A percentile compares a stretch with the other conserved stretches of the same genome.
phyloP scores from a whole-genome alignment of 169 alveolate species.

The Cryptosporidium felis region DNA sequence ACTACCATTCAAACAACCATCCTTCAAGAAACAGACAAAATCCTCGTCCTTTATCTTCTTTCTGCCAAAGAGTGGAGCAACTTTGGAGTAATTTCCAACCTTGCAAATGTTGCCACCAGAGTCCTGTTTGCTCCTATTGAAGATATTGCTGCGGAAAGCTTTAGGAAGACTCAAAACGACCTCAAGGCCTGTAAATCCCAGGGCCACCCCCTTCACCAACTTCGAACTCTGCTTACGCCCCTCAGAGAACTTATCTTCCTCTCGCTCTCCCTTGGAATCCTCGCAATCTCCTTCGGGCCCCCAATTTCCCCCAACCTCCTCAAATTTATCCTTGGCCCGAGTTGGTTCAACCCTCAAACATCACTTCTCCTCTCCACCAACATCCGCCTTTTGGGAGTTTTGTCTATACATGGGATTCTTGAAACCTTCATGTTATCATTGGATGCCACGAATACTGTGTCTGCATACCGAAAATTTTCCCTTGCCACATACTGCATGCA shows the following conservation, averaged over 20 bases:
- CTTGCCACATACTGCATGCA: conserved; percentile 3
- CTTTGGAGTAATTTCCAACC: conserved; percentile 42
- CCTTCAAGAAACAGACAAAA: conserved; percentile 46
- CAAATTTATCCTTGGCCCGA: conserved; percentile 1
- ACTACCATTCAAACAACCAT: conserved; percentile 10
- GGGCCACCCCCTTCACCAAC: background rate
- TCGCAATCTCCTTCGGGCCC: conserved; percentile 38
- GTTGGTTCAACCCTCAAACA: conserved; percentile 17
- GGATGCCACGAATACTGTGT: background rate
- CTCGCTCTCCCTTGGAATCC: background rate
- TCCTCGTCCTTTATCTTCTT: conserved; percentile 12
- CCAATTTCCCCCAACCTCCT: conserved; percentile 12
- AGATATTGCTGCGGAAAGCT: conserved; percentile 32
- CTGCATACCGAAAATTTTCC: conserved; percentile 11
- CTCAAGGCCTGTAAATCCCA: too few relatives aligned
- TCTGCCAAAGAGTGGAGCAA: conserved; percentile 51
- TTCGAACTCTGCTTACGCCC: background rate
- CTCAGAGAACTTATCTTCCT: conserved; percentile 43
- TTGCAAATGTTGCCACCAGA: conserved; percentile 45
- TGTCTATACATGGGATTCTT: conserved; percentile 45
- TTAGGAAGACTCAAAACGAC: background rate
- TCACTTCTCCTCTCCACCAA: background rate
- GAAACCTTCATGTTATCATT: conserved; percentile 26
- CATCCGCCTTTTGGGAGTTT: background rate
- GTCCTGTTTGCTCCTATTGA: conserved; percentile 55